Base-by-base conservation (phyloP, 2,329 filamentous ascomycete genomes). In the Aspergillus pseudoviridinutans region DNA sequence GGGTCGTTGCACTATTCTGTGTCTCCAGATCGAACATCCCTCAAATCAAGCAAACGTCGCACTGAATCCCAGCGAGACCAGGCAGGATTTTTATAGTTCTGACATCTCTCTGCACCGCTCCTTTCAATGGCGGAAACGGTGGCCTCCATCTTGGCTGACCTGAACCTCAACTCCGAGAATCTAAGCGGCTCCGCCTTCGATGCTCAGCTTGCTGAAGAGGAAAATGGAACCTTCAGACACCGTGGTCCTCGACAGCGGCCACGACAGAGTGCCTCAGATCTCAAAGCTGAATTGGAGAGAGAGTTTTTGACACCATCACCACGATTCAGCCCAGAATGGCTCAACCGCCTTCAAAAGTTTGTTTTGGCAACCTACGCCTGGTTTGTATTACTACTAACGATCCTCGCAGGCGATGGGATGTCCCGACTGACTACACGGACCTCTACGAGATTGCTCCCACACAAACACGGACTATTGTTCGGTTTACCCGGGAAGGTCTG, bases 381-480 rank as follows among this genome's bases (percentile, higher is more conserved):
- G 42, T 14, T 38, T 17, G 32, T 38, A 52, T 51, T 38, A 54
- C 50, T 12, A 20, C 56, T 63, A 50, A 61, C 41, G 24, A 52
- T 54, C 51, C 51, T 25, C 60, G 14, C 56, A 82, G 81, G 64
- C 80, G 87, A 71, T 99, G 93, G 94, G 90, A 96, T 61, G 82
- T 86, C 56, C 85, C 90, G 3, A 84, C 87, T 41, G 88, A 96
- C 67, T 89, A 92, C 71, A 84, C 86, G n/a, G 87, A 91, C 56
- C 83, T 97, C 20, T 96, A 96, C 75, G 85, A 88, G 61, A 83
- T 97, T 55, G 91, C 92, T 1, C 90, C 92, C 3, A 95, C 93
- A 0, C 94, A 97, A 76, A 93, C 92, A 17, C 86, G 94, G 57
- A 97, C 92, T n/a, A 88, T 97, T 64, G 96, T 91, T 28, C 87